Base-by-base conservation (phyloP, 2,329 filamentous ascomycete species). In the Macrophomina tecta region DNA sequence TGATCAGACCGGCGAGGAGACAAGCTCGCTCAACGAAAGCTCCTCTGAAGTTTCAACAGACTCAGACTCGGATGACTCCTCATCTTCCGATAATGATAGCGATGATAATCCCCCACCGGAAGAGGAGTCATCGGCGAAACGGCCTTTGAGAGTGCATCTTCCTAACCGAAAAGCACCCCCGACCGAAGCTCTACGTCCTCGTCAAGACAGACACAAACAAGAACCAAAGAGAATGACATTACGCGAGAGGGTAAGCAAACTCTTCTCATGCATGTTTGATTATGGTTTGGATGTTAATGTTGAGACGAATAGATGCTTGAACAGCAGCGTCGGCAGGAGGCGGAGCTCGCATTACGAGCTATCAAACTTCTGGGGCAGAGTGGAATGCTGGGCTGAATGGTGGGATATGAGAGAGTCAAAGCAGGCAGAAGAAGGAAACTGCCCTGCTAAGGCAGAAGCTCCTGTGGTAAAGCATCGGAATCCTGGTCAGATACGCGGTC, bases 331-430 rank as follows among this genome's bases (percentile, higher is more conserved):
- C 75, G 78, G 28, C 77, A 79, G 65, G 77, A 80, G 53, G 79
- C 82, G 68, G 72, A 74, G 55, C 63, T 82, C 65, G 79, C 80
- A 16, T 70, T 84, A 53, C 75, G 79, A 63, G 81, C 81, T 4
- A 82, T 84, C 70, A 83, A 82, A 71, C 78, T 79, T 69, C 73
- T 84, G 8, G 82, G 82, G 2, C 75, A 76, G 46, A 70, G 77
- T 40, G 80, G 81, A 23, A 30, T 67, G 46, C 34, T 67, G 9
- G 64, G 36, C 36, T 60, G 30, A 61, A 38, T 16, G 7, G 9
- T 4, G 3, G 12, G 9, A 12, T 28, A 16, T 46, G 56, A 9
- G 12, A 16, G n/a, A 7, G 40, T 58, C 12, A 16, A 45, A 12
- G 6, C 8, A 12, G 34, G 34, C 34, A 42, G 18, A 11, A 18